phyloP scores from a whole-genome alignment of 148 eudicot genomes.

The Dianthus caryophyllus region DNA sequence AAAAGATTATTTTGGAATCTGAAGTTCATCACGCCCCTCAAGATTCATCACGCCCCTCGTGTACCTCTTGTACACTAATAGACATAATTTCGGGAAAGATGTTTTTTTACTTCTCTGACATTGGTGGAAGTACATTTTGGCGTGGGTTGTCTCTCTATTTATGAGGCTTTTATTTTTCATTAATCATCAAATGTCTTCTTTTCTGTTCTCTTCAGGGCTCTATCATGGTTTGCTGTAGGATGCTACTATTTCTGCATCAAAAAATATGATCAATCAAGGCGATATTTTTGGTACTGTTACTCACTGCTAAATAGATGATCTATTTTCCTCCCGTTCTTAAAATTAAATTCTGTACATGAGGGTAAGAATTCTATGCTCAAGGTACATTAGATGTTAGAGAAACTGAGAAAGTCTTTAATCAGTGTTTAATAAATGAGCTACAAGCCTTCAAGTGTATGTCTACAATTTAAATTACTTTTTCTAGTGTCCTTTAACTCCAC shows the following conservation, averaged over 20 bases:
- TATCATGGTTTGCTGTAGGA: conserved; percentile 99
- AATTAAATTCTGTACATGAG: not conserved
- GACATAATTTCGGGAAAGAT: not conserved
- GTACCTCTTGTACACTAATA: not conserved
- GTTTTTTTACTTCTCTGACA: not conserved
- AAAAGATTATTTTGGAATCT: not conserved
- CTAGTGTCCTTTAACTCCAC: not conserved
- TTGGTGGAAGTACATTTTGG: not conserved
- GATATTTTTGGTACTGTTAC: conserved; percentile 70
- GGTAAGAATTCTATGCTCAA: no score
- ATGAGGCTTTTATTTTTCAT: not conserved
- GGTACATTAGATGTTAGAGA: not conserved
- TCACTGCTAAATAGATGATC: conserved; percentile 5
- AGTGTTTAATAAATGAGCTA: no score
- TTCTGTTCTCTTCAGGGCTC: conserved; percentile 49
- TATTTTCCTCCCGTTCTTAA: not conserved
- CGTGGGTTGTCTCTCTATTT: not conserved
- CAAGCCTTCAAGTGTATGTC: not conserved
- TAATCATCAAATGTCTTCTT: conserved; percentile 8
- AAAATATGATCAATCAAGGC: conserved; percentile 91
- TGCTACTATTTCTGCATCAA: conserved; percentile 95
- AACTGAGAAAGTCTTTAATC: not conserved
- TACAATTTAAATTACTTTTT: not conserved
- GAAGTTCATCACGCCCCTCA: not conserved
- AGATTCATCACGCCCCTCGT: no score